These are phyloP conservation scores for Adansonia grandidieri DNA, from an alignment of 441 rosid genomes.

Conservation along the genomic window DNA sequence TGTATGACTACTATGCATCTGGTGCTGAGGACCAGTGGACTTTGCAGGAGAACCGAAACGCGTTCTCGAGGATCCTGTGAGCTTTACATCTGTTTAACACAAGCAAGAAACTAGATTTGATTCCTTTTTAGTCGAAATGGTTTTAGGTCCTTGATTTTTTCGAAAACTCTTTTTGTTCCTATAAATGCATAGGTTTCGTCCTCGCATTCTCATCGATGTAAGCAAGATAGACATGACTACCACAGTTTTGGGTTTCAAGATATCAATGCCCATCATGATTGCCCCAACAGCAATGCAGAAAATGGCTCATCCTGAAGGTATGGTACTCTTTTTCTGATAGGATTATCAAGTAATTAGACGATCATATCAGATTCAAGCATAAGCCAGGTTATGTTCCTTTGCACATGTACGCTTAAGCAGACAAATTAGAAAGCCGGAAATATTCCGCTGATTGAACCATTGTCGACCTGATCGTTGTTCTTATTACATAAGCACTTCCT, in stretches of 20 bases:
- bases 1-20: conserved; percentile 88
- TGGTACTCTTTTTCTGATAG: not conserved
- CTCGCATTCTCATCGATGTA: conserved; percentile 87
- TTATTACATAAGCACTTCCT: not conserved
- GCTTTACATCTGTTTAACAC: conserved; percentile 22
- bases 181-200: conserved; percentile 68
- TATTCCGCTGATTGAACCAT: not conserved
- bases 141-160: not conserved
- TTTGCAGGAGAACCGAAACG: conserved; percentile 75
- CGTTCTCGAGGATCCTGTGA: conserved; percentile 88
- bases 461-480: not conserved
- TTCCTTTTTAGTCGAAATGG: not conserved
- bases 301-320: conserved; percentile 99
- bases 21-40: conserved; percentile 99
- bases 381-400: no score
- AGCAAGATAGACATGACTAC: conserved; percentile 80
- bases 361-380: not conserved
- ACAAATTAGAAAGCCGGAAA: no score
- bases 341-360: not conserved
- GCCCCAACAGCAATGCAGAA: conserved; percentile 98
- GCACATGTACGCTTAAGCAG: no score
- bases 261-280: conserved; percentile 96
- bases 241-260: conserved; percentile 79
- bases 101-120: not conserved
- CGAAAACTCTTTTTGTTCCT: not conserved